A percentile compares a stretch with the other conserved stretches of the same genome.
phyloP scores from a whole-genome alignment of 192 early-diverging fungal genomes.

The Diversispora epigaea region DNA sequence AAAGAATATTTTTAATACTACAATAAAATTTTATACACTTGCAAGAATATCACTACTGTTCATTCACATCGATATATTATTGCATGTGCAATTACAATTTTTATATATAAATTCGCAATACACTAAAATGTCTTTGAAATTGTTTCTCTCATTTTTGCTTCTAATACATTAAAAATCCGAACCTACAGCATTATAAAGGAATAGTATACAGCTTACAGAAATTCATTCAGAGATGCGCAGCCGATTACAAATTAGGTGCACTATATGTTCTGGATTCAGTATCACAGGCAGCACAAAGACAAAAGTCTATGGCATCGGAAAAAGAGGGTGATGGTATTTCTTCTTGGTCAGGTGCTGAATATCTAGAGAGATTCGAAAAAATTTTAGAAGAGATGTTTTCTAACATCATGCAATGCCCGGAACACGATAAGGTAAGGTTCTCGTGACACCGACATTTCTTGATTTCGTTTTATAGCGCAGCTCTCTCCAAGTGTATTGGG shows the following conservation, averaged over 20 bases:
- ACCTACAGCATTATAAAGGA: conserved; percentile 51
- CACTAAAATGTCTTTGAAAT: conserved; percentile 2
- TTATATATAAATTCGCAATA: neutral
- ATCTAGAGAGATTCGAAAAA: conserved; percentile 44
- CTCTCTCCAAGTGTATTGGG: too few relatives aligned
- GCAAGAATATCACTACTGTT: too few relatives aligned
- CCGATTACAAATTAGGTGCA: conserved; percentile 59
- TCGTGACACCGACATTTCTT: neutral
- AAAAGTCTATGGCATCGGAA: conserved; percentile 33
- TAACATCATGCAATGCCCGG: conserved; percentile 43
- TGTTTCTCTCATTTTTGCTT: neutral
- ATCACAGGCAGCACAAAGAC: conserved; percentile 45
- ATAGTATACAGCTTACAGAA: conserved; percentile 51
- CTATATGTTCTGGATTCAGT: conserved; percentile 65
- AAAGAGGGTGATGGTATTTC: conserved; percentile 35
- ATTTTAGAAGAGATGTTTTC: conserved; percentile 46
- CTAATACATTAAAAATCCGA: neutral
- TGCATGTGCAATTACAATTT: too few relatives aligned
- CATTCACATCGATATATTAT: too few relatives aligned
- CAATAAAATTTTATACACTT: too few relatives aligned
- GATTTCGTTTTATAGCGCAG: neutral
- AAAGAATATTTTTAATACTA: too few relatives aligned
- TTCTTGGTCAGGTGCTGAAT: conserved; percentile 35
- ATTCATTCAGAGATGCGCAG: conserved; percentile 52
- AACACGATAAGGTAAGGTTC: conserved; percentile 48